Evolutionary conservation across 345 rosid genomes (phyloP).

Genomic region (Balakata baccata): DNA sequence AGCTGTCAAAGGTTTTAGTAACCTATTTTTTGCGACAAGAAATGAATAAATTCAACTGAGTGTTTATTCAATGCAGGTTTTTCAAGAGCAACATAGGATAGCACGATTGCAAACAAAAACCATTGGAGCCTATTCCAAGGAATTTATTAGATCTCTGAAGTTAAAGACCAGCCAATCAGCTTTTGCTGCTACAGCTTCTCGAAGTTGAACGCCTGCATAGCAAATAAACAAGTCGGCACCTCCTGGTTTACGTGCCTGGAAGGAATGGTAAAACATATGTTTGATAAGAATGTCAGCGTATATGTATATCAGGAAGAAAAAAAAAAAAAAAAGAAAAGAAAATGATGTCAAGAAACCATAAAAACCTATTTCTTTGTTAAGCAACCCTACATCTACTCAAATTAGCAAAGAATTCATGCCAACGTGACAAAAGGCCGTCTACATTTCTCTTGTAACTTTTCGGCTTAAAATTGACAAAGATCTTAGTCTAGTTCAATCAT

Average conservation of each 20-base stretch:
- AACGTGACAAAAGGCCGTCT: too few relatives aligned
- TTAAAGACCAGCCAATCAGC: conserved; percentile 86
- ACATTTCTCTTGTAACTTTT: too few relatives aligned
- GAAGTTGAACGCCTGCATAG: conserved; percentile 80
- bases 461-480: too few relatives aligned
- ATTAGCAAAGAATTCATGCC: too few relatives aligned
- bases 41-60: neutral
- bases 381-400: too few relatives aligned
- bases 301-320: neutral
- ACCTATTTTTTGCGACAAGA: neutral
- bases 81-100: neutral
- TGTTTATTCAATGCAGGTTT: neutral
- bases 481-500: too few relatives aligned
- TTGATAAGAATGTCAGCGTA: neutral
- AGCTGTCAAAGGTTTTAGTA: neutral
- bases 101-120: neutral
- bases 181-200: conserved; percentile 76
- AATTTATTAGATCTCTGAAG: conserved; percentile 55
- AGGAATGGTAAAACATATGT: neutral
- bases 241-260: conserved; percentile 83
- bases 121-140: conserved; percentile 39
- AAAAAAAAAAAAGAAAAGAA: too few relatives aligned
- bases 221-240: conserved; percentile 86
- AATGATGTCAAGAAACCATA: too few relatives aligned
- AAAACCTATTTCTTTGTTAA: too few relatives aligned